Conservation (phyloP, 441 rosid species). For the Syzygium malaccense region DNA sequence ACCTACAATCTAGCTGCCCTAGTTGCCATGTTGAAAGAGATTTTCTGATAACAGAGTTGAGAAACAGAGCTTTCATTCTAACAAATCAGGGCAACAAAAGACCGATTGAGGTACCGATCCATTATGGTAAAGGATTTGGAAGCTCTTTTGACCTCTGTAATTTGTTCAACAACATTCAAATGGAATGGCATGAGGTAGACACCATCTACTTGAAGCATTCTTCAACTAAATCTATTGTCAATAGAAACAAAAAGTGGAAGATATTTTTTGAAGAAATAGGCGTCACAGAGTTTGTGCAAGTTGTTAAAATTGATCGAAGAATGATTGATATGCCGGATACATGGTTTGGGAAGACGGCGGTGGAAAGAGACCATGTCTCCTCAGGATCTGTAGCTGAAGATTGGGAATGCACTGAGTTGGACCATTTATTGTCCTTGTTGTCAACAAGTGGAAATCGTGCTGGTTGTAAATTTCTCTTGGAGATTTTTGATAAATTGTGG, state of each 20-base stretch:
- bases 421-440: conserved; percentile 42
- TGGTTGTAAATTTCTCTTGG: conserved; percentile 60
- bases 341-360: conserved; percentile 12
- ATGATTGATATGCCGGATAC: conserved; percentile 34
- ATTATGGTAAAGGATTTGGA: conserved; percentile 69
- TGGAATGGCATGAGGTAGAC: conserved; percentile 80
- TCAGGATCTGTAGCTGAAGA: conserved; percentile 45
- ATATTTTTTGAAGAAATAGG: conserved; percentile 81
- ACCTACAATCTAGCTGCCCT: conserved; percentile 68
- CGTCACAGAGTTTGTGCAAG: conserved; percentile 76
- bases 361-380: conserved; percentile 24
- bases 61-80: conserved; percentile 54
- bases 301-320: conserved; percentile 58
- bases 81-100: conserved; percentile 73
- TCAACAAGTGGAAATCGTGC: conserved; percentile 33
- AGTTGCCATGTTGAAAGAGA: conserved; percentile 61
- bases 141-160: conserved; percentile 49
- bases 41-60: conserved; percentile 46
- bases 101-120: conserved; percentile 51
- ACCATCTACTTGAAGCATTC: conserved; percentile 67
- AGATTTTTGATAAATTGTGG: conserved; percentile 71
- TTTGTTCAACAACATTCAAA: conserved; percentile 39
- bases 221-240: conserved; percentile 33
- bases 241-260: conserved; percentile 65
- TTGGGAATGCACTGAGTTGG: conserved; percentile 88